These are phyloP conservation scores for Alternaria dauci DNA, from an alignment of 2,329 filamentous ascomycete genomes.

Conservation along the genomic window DNA sequence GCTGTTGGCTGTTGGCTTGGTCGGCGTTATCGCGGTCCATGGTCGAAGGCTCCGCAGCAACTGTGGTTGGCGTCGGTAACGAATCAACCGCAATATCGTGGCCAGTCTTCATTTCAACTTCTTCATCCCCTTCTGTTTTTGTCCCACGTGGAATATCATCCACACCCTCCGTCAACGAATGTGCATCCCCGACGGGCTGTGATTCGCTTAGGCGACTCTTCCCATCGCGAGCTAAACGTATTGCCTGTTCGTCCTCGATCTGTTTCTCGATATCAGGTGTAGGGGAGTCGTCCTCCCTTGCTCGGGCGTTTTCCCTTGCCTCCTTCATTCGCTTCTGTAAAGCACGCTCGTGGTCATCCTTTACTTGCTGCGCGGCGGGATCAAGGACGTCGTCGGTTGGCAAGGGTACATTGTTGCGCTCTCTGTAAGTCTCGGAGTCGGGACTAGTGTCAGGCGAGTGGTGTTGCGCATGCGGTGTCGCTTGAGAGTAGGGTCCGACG, in stretches of 20 bases:
- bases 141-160: constrained; percentile 27
- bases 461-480: constrained; percentile 73
- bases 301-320: constrained; percentile 49
- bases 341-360: constrained; percentile 64
- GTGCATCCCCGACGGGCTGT: constrained; percentile 13
- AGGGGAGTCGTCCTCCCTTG: constrained; percentile 55
- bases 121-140: constrained; percentile 12
- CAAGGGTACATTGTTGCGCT: constrained; percentile 39
- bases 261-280: constrained; percentile 68
- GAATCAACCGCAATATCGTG: constrained; percentile 42
- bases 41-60: constrained; percentile 42
- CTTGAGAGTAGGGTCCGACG: constrained; percentile 71
- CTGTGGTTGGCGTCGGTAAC: constrained; percentile 48
- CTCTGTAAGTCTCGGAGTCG: constrained; percentile 65
- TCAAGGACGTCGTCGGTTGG: constrained; percentile 44
- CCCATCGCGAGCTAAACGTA: constrained; percentile 46
- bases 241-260: constrained; percentile 62
- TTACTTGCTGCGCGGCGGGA: constrained; percentile 51
- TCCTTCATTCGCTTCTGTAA: constrained; percentile 61
- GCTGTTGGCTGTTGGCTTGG: constrained; percentile 12
- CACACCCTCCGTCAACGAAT: constrained; percentile 37
- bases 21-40: constrained; percentile 36
- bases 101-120: constrained; percentile 18
- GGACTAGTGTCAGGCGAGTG: constrained; percentile 78
- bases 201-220: constrained; percentile 38